Evolutionary conservation across 2,329 filamentous ascomycete genomes (phyloP), one percentile per base, ranked within the genome.

Genomic region (Aspergillus luchuensis): DNA sequence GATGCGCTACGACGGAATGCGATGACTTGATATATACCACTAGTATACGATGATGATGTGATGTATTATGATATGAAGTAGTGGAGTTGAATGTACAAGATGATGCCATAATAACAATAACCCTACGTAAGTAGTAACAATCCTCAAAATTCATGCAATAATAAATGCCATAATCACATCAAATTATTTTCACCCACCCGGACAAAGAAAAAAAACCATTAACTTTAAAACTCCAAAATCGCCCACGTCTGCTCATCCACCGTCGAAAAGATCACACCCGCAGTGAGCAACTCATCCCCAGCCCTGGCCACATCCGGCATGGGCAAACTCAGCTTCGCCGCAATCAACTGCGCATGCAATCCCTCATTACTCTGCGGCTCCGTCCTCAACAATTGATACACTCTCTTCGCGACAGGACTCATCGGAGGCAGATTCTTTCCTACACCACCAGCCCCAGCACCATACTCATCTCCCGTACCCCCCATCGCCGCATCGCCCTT

Each of bases 181-280:
- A 36, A 36, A 36, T 36, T 15, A 36, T 36, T 36, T 36, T 36
- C 11, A 36, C 5, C 33, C 39, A 17, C 43, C 33, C 39, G 8
- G 39, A 57, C 2, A 19, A 61, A 30, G 28, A 4, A 30, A 10
- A 2, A 45, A 13, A 5, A 8, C 25, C 25, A 36, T 36, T 11
- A 57, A 25, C 33, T 49, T 49, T 67, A 68, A 45, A 61, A 86
- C 61, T 96, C 91, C 62, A 97, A 80, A 64, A 96, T 81, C 47
- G 92, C 91, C 89, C 91, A 98, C 0, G 94, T 98, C 76, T 91
- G 85, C 71, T 98, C 94, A 77, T 98, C 92, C 59, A 96, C 85
- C 8, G 96, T 99, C 28, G 92, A 91, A 79, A 92, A 99, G 66
- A 97, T 91, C 68, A 91, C 73, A 30, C 92, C 91, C 58, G 86